Base-by-base conservation (phyloP, 371 early-diverging fungal genomes). In the Mortierella sp. region DNA sequence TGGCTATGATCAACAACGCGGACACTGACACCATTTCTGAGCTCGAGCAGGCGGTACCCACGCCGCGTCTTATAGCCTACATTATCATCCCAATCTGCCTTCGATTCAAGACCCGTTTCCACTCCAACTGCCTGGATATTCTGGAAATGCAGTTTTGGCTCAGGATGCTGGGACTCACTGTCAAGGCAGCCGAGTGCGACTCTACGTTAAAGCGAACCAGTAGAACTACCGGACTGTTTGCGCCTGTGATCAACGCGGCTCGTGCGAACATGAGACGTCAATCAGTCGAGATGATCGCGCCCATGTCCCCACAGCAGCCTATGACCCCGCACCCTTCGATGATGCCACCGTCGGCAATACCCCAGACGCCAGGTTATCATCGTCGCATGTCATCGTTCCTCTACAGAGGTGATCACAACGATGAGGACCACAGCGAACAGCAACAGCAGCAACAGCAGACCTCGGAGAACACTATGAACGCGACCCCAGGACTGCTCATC, bases 1-100 rank as follows among this genome's bases (percentile, higher is more conserved):
- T 93, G 41, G 90, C 91, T 7, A 87, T 94, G 71, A 87, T 92
- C 81, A 91, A 91, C 54, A 83, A 90, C 58, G 90, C 94, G 0
- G 86, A 91, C 3, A 87, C 88, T 43, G 92, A 93, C 75, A 91
- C 91, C 0, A 68, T 93, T 32, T 71, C 79, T 4, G 91, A 91
- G 48, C 83, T 94, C 49, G 92, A 93, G 44, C 80, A 87, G 44
- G 79, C 88, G 21, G 41, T 83, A 14, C 89, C 90, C 2, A 88
- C 92, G 1, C 83, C 90, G 1, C 75, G 79, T 1, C 56, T 93
- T n/a, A 87, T 93, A 46, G 90, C 89, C 1, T 84, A 89, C 44
- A 87, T 93, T 49, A 71, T 93, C 24, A 84, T 92, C 12, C 93
- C 93, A 0, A 79, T 91, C 27, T 91, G 92, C 55, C 84, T 93